A percentile compares a stretch with the other conserved stretches of the same genome.
These are phyloP conservation scores for Suillus sp. DNA, from an alignment of 768 basidiomycete genomes.

Conservation along the genomic window DNA sequence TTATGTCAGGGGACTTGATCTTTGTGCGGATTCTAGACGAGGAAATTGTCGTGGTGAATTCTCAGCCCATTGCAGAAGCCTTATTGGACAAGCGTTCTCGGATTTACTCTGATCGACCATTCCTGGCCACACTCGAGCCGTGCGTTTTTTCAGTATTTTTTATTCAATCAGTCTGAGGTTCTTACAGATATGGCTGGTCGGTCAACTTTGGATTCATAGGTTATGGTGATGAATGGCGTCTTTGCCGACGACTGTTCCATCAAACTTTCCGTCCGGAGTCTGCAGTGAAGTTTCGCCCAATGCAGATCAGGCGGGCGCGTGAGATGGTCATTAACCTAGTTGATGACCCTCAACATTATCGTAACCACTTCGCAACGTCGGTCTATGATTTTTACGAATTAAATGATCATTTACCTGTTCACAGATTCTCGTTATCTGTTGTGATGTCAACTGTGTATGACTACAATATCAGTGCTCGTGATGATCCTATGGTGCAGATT, in stretches of 20 bases:
- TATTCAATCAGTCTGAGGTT: not conserved
- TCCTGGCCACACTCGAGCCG: conserved; percentile 7
- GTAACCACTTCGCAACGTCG: conserved; percentile 22
- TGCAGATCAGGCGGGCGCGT: conserved; percentile 26
- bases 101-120: conserved; percentile 13
- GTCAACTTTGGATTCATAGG: conserved; percentile 1
- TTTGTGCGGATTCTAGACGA: conserved; percentile 3
- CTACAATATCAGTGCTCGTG: conserved; percentile 1
- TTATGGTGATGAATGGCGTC: conserved; percentile 21
- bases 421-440: conserved; percentile 11
- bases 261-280: conserved; percentile 40
- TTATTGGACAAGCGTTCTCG: conserved; percentile 15
- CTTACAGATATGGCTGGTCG: conserved; percentile 7
- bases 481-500: conserved; percentile 5
- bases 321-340: conserved; percentile 30
- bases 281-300: conserved; percentile 24
- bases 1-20: conserved; percentile 4
- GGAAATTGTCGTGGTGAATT: conserved; percentile 8
- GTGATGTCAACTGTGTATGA: conserved; percentile 11
- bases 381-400: not conserved
- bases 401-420: not conserved
- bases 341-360: conserved; percentile 32
- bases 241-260: conserved; percentile 38
- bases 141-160: not conserved
- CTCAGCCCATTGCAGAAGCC: conserved; percentile 6